Base-by-base conservation (phyloP, 805 yeast genomes). In the Candida alai region DNA sequence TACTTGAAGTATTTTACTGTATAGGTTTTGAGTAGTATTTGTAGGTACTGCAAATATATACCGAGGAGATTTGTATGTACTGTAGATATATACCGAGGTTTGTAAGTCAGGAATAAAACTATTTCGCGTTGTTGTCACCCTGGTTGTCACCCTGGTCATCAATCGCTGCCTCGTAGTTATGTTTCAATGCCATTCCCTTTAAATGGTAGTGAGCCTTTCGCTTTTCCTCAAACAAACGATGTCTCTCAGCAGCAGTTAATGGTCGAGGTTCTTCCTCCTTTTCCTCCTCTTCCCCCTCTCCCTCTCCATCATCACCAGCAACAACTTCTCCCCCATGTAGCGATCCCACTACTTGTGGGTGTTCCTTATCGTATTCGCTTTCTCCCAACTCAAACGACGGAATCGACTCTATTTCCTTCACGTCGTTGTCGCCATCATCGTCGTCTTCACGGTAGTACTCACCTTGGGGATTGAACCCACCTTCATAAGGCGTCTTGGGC, bases 401-500 rank as follows among this genome's bases (percentile, higher is more conserved):
- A 27, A 77, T 59, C 19, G 54, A 74, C 5, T 73, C 48, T 12
- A 19, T 22, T 3, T 72, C 41, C 6, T 36, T 76, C 21, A 80
- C 88, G 28, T 78, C 78, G 48, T 82, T 28, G 5, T 24, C 34
- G 5, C 71, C 46, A 9, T 42, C 77, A 22, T 80, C 88, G 28
- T 78, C 78, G 48, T 83, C 90, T 4, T 73, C 76, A 34, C 72
- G 70, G 47, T 87, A 86, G 52, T 84, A 83, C 48, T 88, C 95
- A 20, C 85, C 86, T 34, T 74, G 68, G 1, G 93, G 89, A 49
- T 83, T 80, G 18, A 85, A 82, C 1, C 95, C 94, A 8, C 93
- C 94, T 53, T 85, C 94, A 50, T 83, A 89, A 4, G 97, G 97
- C 1, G 97, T 89, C 65, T 89, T 89, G 15, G 97, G 97, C 56